Evolutionary conservation across 129 eudicot genomes (phyloP).

Genomic region (Lonicera japonica): DNA sequence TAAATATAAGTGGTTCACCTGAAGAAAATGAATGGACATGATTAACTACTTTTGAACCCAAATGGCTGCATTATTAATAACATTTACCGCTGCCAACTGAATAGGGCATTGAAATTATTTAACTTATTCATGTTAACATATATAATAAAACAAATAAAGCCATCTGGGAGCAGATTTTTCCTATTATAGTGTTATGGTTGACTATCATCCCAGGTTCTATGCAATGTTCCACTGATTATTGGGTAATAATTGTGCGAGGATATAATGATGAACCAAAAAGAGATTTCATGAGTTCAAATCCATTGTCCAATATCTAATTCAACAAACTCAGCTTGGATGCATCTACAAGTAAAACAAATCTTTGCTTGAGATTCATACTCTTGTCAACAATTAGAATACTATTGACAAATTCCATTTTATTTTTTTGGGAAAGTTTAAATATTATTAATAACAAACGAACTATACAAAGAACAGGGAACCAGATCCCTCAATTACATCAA

Average conservation of each 20-base stretch:
- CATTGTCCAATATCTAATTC: neutral
- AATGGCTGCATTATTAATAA: neutral
- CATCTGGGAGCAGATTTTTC: neutral
- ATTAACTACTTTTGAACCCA: neutral
- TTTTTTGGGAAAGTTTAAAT: neutral
- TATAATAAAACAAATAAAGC: neutral
- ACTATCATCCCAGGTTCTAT: neutral
- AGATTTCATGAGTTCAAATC: neutral
- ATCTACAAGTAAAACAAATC: neutral
- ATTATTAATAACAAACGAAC: too few species aligned
- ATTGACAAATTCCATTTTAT: neutral
- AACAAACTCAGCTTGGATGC: neutral
- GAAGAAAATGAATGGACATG: constrained; percentile 20
- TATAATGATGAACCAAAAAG: too few species aligned
- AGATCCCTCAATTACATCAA: too few species aligned
- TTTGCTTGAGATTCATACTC: neutral
- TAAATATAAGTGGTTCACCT: constrained; percentile 98
- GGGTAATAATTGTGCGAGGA: neutral
- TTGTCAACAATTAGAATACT: neutral
- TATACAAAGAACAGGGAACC: too few species aligned
- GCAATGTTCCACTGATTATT: neutral
- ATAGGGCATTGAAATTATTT: neutral
- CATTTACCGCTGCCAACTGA: neutral
- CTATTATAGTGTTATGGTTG: neutral
- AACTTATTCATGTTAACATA: neutral